A percentile compares a stretch with the other conserved stretches of the same genome.
phyloP scores from a whole-genome alignment of 1,139 yeast species.

The Lodderomyces orthopsilosis region DNA sequence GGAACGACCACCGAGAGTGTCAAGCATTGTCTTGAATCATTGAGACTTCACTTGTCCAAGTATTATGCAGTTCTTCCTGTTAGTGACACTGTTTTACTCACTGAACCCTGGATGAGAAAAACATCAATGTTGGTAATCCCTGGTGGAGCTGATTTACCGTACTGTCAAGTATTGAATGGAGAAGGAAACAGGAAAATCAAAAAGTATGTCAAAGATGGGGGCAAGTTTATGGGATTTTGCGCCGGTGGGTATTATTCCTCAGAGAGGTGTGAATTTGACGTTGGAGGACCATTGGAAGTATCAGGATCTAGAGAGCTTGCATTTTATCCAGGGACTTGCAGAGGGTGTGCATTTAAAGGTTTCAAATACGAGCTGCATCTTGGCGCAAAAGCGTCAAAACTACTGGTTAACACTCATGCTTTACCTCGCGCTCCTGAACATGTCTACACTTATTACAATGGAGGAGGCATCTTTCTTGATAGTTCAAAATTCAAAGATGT shows the following conservation, averaged over 20 bases:
- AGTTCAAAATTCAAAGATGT: constrained; percentile 60
- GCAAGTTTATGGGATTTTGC: constrained; percentile 81
- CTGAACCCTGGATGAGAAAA: constrained; percentile 87
- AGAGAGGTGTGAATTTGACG: constrained; percentile 78
- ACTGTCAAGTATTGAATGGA: constrained; percentile 69
- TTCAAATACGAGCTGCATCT: constrained; percentile 72
- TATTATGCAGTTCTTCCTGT: constrained; percentile 82
- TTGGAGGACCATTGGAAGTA: constrained; percentile 75
- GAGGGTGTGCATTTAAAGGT: constrained; percentile 81
- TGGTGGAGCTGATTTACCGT: constrained; percentile 95
- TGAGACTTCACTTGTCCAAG: constrained; percentile 76
- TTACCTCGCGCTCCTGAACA: constrained; percentile 23
- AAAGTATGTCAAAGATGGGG: constrained; percentile 74
- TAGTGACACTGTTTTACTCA: constrained; percentile 55
- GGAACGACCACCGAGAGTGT: constrained; percentile 89
- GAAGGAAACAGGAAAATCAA: constrained; percentile 58
- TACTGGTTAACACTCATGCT: constrained; percentile 37
- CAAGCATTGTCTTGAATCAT: constrained; percentile 74
- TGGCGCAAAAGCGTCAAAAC: constrained; percentile 64
- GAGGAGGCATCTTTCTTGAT: constrained; percentile 84
- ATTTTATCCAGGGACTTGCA: constrained; percentile 76
- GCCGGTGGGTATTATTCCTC: constrained; percentile 95
- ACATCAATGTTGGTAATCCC: constrained; percentile 84
- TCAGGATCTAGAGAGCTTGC: constrained; percentile 78
- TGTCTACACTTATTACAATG: constrained; percentile 62